A percentile compares a stretch with the other conserved stretches of the same genome.
Conservation (phyloP, 73 alveolate species). For the Durusdinium trenchii region DNA sequence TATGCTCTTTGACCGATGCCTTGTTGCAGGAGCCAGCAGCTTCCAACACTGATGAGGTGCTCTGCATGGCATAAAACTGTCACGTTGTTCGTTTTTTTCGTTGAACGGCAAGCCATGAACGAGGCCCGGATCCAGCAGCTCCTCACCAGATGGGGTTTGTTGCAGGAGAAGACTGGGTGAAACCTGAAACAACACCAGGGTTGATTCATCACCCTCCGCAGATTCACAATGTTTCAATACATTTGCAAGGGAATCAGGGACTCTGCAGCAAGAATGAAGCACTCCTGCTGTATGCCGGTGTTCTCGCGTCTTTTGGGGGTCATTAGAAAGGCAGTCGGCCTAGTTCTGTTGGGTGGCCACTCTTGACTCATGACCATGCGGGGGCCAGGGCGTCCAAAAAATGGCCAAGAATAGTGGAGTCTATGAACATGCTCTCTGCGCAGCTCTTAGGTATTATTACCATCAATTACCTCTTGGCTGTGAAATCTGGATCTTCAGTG, state of each 20-base stretch:
- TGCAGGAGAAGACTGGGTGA: neutral
- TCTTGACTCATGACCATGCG: slow-evolving; percentile 44
- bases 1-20: neutral
- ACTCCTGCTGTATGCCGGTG: too few relatives aligned
- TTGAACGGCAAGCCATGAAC: neutral
- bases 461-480: neutral
- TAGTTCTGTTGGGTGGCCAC: too few relatives aligned
- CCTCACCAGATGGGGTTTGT: slow-evolving; percentile 68
- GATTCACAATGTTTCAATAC: too few relatives aligned
- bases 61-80: neutral
- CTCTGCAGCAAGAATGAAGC: too few relatives aligned
- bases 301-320: too few relatives aligned
- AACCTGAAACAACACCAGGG: too few relatives aligned
- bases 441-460: neutral
- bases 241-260: too few relatives aligned
- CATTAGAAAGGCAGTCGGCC: too few relatives aligned
- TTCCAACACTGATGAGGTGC: neutral
- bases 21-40: neutral
- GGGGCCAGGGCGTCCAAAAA: slow-evolving; percentile 28
- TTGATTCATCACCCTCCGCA: too few relatives aligned
- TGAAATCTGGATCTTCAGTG: neutral
- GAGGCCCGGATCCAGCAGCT: slow-evolving; percentile 70
- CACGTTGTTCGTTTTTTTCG: neutral
- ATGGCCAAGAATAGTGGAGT: neutral
- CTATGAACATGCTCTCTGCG: neutral